Evolutionary conservation across 257 asterid genomes (phyloP), one percentile per base, ranked within the genome.

Genomic region (Galeopsis tetrahit): DNA sequence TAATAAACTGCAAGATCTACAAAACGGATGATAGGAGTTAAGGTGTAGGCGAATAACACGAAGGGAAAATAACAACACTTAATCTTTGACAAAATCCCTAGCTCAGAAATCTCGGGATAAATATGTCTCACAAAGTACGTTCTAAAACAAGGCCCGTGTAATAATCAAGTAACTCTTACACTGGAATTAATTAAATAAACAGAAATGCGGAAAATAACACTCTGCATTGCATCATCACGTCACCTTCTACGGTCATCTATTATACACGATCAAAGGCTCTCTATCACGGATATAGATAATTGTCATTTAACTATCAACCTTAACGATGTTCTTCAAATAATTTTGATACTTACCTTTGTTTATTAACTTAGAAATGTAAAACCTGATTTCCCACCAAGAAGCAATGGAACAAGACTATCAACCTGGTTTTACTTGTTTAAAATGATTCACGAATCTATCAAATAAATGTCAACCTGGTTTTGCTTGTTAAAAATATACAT

Each of bases 1-100:
- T 86, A 76, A 93, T 86, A 69, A 87, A 93, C 87, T 89, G 97
- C 87, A 93, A 70, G 69, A 87, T 82, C 97, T 84, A 55, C 53
- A 70, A 6, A 73, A 63, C 28, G 1, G 28, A 21, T 21, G 28
- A 21, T 21, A 21, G 28, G 28, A 21, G 28, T 21, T 21, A 21
- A 21, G 28, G 28, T 21, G 1, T 21, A 21, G 28, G 28, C 28
- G 1, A 21, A 21, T 21, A 21, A 21, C 28, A 21, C 1, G 28
- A 21, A 21, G 1, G 28, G 28, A 21, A 21, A 21, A 21, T 21
- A 21, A 21, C 28, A 21, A 21, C 28, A 21, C 28, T n/a, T n/a
- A n/a, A n/a, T n/a, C n/a, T n/a, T n/a, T n/a, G n/a, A n/a, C n/a
- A n/a, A n/a, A n/a, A n/a, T n/a, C n/a, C n/a, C 28, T 21, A 21